Evolutionary conservation across 2,329 filamentous ascomycete genomes (phyloP).

Genomic region (Talaromyces sp.): DNA sequence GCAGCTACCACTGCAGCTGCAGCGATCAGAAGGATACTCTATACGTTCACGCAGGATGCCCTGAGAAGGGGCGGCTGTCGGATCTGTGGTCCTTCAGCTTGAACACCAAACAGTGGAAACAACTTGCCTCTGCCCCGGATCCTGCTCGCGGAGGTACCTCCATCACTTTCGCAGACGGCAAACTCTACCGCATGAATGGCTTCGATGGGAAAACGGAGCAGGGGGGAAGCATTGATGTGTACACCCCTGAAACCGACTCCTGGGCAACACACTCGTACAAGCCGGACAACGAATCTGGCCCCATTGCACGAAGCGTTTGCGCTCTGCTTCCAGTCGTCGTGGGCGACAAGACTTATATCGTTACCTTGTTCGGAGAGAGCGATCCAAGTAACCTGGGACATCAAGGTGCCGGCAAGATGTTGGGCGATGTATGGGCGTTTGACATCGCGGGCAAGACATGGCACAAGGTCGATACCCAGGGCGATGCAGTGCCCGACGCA

Average conservation of each 20-base stretch:
- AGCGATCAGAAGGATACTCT: slow-evolving; percentile 63
- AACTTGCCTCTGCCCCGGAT: slow-evolving; percentile 65
- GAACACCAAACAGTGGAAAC: slow-evolving; percentile 62
- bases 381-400: slow-evolving; percentile 56
- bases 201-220: slow-evolving; percentile 70
- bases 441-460: slow-evolving; percentile 37
- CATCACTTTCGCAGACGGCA: slow-evolving; percentile 62
- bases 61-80: slow-evolving; percentile 60
- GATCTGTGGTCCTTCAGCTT: slow-evolving; percentile 81
- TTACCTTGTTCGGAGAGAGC: slow-evolving; percentile 56
- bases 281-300: slow-evolving; percentile 48
- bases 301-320: slow-evolving; percentile 52
- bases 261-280: slow-evolving; percentile 40
- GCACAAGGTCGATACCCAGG: slow-evolving; percentile 31
- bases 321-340: slow-evolving; percentile 45
- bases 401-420: slow-evolving; percentile 57
- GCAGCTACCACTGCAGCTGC: slow-evolving; percentile 68
- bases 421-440: slow-evolving; percentile 53
- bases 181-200: slow-evolving; percentile 76
- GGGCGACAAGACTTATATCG: slow-evolving; percentile 36
- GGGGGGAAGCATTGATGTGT: slow-evolving; percentile 70
- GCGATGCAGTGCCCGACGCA: slow-evolving; percentile 36
- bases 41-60: slow-evolving; percentile 74
- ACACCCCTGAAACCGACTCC: slow-evolving; percentile 35
- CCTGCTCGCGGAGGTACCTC: slow-evolving; percentile 66